Base-by-base conservation (phyloP, 805 yeast species). In the Metschnikowia kofuensis region DNA sequence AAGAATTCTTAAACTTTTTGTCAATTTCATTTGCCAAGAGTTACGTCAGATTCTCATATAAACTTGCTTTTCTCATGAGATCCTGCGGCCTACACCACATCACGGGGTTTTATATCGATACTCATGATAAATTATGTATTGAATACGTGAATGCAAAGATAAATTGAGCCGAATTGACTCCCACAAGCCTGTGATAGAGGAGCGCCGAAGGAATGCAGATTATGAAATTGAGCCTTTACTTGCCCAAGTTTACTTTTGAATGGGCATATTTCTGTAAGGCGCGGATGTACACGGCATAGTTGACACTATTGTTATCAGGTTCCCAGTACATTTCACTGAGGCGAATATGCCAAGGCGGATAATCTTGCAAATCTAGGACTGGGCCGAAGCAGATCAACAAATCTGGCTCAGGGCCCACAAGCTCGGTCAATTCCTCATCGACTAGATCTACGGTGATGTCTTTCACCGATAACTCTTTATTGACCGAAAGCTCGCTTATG, bases 341-440 rank as follows among this genome's bases (percentile, higher is more conserved):
- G 53, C 99, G 79, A 34, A 89, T 81, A 63, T 92, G 98, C 99
- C 99, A 94, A 29, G 99, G 99, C 16, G 98, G 98, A 66, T 84
- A 94, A 14, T 96, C 97, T 67, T 90, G 96, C 43, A 94, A 76
- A 64, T 90, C 96, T 54, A 94, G 74, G 11, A 77, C 75, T n/a
- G 97, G 96, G 16, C 89, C 89, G 65, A 92, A 94, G 45, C 87
- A 70, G 30, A 94, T 74, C 42, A 94, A 72, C 54, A 94, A 76
- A 64, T 94, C 99, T 0, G 99, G 98, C 64, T 94, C 99, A n/a
- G 76, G 77, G 1, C 96, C 94, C 13, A 90, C 94, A 45, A 89
- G 72, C 57, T 83, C 88, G 35, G 74, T 74, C 52, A 86, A 73
- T 61, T 87, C 90, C 51, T 80, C 80, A 65, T 91, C 92, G 35